Evolutionary conservation across 805 yeast genomes (phyloP), one percentile per base, ranked within the genome.

Genomic region (Saccharomycopsis selenospora): DNA sequence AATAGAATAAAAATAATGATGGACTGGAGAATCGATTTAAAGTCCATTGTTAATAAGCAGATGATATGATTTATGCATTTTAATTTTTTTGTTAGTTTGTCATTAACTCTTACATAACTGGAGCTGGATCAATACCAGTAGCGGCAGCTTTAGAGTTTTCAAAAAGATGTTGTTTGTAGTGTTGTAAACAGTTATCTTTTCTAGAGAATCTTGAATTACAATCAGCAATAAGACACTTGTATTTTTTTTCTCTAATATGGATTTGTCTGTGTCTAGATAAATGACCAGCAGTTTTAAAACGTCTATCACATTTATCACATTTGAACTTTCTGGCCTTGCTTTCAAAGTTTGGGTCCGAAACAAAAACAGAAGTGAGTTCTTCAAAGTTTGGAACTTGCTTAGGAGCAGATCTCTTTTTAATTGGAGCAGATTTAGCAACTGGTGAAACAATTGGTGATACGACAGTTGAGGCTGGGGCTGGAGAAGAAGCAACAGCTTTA

Each of bases 281-380:
- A 23, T 49, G 52, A 13, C 52, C 52, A 11, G 24, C 8, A 13
- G 52, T 46, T 38, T 49, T 49, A 14, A 49, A 49, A 22, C 52
- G 22, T 30, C 48, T 49, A 43, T 49, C 52, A 20, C 52, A 49
- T 5, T 11, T 28, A n/a, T 4, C 40, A 22, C 52, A 49, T 29
- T 49, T 49, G 47, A 36, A 42, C 26, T 49, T 49, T 40, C 52
- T 29, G 26, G 41, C 28, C 20, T 45, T 23, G 25, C 22, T 47
- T 42, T 49, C 46, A 38, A 49, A 49, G 38, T 49, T 49, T 36
- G 52, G 52, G 26, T 49, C 38, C 7, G 52, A 49, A 18, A 49
- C 50, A 25, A 49, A 49, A 13, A 46, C 50, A 14, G 49, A 41
- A 10, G 52, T 49, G 30, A 49, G 23, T 30, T 49, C 43, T 22